Evolutionary conservation across 805 yeast genomes (phyloP).

Genomic region (Wickerhamiella vanderwaltii): DNA sequence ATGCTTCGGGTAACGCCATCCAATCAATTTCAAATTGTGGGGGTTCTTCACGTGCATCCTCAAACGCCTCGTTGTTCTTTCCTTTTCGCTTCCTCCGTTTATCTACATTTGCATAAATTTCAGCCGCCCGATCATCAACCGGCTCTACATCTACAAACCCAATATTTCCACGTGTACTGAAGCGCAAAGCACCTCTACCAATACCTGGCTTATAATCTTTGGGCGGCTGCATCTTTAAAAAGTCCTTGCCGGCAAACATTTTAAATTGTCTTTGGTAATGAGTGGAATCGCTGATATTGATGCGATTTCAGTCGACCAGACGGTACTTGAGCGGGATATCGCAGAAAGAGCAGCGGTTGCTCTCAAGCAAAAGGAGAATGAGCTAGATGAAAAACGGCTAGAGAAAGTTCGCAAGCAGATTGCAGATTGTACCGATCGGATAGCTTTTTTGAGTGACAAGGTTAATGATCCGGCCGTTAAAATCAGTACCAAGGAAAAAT

Average conservation of each 20-base stretch:
- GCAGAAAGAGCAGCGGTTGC: conserved; percentile 47
- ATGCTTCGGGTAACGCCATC: conserved; percentile 75
- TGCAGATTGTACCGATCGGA: conserved; percentile 33
- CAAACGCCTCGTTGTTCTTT: background rate
- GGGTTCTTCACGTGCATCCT: conserved; percentile 1
- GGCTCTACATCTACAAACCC: conserved; percentile 33
- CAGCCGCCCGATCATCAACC: conserved; percentile 72
- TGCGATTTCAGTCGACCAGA: conserved; percentile 63
- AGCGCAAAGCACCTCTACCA: conserved; percentile 93
- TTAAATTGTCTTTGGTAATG: background rate
- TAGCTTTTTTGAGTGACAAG: conserved; percentile 37
- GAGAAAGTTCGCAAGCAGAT: conserved; percentile 47
- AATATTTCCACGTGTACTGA: conserved; percentile 71
- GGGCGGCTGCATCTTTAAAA: conserved; percentile 78
- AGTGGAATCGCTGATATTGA: background rate
- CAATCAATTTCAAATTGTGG: conserved; percentile 39
- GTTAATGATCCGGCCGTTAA: conserved; percentile 43
- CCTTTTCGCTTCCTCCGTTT: conserved; percentile 28
- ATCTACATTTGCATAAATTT: conserved; percentile 57
- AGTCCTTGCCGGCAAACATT: conserved; percentile 27
- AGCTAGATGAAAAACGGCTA: conserved; percentile 63
- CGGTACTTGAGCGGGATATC: conserved; percentile 59
- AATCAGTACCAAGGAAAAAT: conserved; percentile 48
- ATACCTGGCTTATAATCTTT: conserved; percentile 83
- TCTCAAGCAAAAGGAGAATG: conserved; percentile 50